Base-by-base conservation (phyloP, 768 basidiomycete genomes). In the Mycena kentingensis region DNA sequence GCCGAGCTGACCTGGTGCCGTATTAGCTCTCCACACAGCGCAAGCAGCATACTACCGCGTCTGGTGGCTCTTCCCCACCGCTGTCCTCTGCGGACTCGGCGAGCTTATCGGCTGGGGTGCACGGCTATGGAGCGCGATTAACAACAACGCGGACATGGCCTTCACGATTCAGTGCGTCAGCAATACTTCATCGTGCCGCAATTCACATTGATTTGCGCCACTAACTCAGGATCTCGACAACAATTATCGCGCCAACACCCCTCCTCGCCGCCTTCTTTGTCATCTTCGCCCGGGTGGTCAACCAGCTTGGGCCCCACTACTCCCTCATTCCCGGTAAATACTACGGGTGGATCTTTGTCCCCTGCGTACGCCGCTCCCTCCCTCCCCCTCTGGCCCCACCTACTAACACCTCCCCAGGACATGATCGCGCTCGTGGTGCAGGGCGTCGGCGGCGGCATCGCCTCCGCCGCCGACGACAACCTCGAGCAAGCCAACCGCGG, bases 61-160 rank as follows among this genome's bases (percentile, higher is more conserved):
- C 27, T 82, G 81, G 77, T 85, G 76, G 74, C 55, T 84, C 10
- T 28, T 81, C 39, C 75, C 75, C 1, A 84, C 84, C 0, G 72
- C 72, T 3, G 66, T 72, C 10, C 59, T 81, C 0, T 73, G 76
- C 34, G 81, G 80, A 5, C 12, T 76, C 0, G 60, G 76, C 6
- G 85, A 87, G 60, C 57, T 78, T 6, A 51, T 79, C 3, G 84
- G 83, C 0, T 86, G 84, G 85, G 57, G 65, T 6, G 84, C 70
- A 2, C 64, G 83, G 18, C 61, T 83, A 4, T 85, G 80, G 82
- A 80, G 77, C 6, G 75, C 70, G 32, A 60, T 60, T 36, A 57
- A 51, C 12, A 67, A 70, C 2, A 45, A 46, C 1, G 41, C 52
- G n/a, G 26, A 42, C 2, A 50, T 53, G 0, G 67, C 76, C 0